Evolutionary conservation across 2,329 filamentous ascomycete genomes (phyloP), one percentile per base, ranked within the genome.

Genomic region (Aureobasidium sp.): DNA sequence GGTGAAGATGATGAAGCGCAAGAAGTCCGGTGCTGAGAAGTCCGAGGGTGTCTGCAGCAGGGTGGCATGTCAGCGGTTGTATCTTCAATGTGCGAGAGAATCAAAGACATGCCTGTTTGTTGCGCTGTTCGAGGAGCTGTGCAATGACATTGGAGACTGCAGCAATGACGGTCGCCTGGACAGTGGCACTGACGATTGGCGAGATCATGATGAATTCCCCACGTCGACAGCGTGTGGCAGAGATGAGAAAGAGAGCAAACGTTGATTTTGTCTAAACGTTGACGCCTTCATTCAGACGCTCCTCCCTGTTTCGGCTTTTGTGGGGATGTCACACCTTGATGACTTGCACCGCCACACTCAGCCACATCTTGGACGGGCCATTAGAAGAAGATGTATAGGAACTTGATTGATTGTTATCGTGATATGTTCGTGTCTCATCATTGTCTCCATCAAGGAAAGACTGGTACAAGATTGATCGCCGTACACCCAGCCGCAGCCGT

Each of bases 71-170:
- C 6, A 48, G 47, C 37, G 50, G 53, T 62, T 52, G 27, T 9
- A 24, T 19, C 14, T 3, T 24, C 7, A 24, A 19, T 12, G 5
- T 14, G 24, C 12, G 22, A 33, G 12, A 12, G 19, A 2, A 22
- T 3, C 3, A 7, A 2, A 8, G 31, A 62, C 49, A n/a, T 31
- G 53, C 63, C 27, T 39, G 33, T 22, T 57, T 62, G 47, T 29
- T 53, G 31, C 56, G 57, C 48, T 63, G 37, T 47, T 79, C 81
- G 63, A 94, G 82, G 62, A 79, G 76, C 74, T 93, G 90, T 6
- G 89, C 90, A 52, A 92, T 74, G 29, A 91, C 70, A 69, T 90
- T 91, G 64, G 89, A 90, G 11, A 85, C 76, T 48, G 83, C 83
- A 64, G 82, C 84, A 37, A 93, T 79, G 37, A 83, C 70, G 27